Evolutionary conservation across 1,139 yeast genomes (phyloP), one percentile per base, ranked within the genome.

Genomic region (Neolecta irregularis): DNA sequence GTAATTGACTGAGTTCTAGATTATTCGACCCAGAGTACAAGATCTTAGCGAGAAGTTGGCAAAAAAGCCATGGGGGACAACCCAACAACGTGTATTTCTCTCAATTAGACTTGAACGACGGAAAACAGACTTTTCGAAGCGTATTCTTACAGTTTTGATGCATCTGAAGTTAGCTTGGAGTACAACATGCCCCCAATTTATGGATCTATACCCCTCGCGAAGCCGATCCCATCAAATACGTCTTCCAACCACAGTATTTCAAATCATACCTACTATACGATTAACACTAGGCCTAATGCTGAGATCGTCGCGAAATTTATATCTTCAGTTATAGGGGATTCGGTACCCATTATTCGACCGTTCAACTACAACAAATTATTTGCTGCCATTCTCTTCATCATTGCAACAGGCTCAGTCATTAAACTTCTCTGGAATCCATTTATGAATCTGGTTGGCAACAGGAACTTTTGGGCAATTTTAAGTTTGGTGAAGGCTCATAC

Each of bases 141-240:
- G n/a, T n/a, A n/a, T n/a, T n/a, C n/a, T n/a, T n/a, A n/a, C n/a
- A n/a, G n/a, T n/a, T n/a, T n/a, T n/a, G n/a, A n/a, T n/a, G n/a
- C n/a, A n/a, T n/a, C n/a, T n/a, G n/a, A n/a, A n/a, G n/a, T n/a
- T n/a, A n/a, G n/a, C n/a, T 61, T 74, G 52, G 61, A 67, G 26
- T 60, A 88, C 48, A 69, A 70, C 47, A 73, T 42, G 93, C 88
- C 26, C 98, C 98, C 24, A 74, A 78, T 50, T 52, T 83, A 31
- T 74, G 65, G 56, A 57, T 74, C 42, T 76, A 72, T 53, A 58
- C 65, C 3, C 81, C 91, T 44, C 55, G 53, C 15, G 64, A 30
- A 6, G 35, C 26, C 16, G 38, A 32, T 8, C 35, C 38, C 6
- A 36, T 32, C 1, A 24, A 29, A 11, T 32, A 32, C 17, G 38